Percentiles rank a stretch among this genome's conserved stretches.
Evolutionary conservation across 371 early-diverging fungal species (phyloP).

Genomic region (Mucor ambiguus): DNA sequence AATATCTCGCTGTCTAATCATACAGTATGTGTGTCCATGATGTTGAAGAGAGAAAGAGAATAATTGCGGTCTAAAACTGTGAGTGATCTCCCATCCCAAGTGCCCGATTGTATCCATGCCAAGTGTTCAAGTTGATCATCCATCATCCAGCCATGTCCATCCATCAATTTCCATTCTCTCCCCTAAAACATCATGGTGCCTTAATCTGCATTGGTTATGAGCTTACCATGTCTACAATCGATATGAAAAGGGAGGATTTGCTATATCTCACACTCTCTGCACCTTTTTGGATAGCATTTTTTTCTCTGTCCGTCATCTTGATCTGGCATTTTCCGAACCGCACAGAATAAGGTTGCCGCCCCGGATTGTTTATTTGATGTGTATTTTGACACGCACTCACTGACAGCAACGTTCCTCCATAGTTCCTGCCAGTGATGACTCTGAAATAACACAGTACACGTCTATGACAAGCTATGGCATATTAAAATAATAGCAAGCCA

Average conservation of each 20-base stretch:
- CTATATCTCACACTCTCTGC: conserved; percentile 1
- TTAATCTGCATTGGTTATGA: not conserved
- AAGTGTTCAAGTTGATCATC: not conserved
- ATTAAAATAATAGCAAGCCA: too few species aligned
- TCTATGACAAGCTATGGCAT: too few species aligned
- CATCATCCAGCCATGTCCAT: not conserved
- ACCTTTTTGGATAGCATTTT: conserved; percentile 12
- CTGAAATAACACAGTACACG: not conserved
- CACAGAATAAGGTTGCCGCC: not conserved
- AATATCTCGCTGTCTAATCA: not conserved
- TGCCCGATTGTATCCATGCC: not conserved
- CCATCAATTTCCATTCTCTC: not conserved
- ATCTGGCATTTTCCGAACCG: not conserved
- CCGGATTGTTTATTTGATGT: not conserved
- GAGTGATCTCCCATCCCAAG: not conserved
- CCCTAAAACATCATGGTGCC: not conserved
- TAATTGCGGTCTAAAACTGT: not conserved
- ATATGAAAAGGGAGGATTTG: conserved; percentile 31
- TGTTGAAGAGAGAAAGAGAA: not conserved
- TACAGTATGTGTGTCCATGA: not conserved
- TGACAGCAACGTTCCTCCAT: not conserved
- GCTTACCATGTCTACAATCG: conserved; percentile 30
- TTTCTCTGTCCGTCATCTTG: not conserved
- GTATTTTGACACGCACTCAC: not conserved
- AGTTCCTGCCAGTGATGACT: too few species aligned